Base-by-base conservation (phyloP, 2,329 filamentous ascomycete genomes). In the Calonectria hawksworthii region DNA sequence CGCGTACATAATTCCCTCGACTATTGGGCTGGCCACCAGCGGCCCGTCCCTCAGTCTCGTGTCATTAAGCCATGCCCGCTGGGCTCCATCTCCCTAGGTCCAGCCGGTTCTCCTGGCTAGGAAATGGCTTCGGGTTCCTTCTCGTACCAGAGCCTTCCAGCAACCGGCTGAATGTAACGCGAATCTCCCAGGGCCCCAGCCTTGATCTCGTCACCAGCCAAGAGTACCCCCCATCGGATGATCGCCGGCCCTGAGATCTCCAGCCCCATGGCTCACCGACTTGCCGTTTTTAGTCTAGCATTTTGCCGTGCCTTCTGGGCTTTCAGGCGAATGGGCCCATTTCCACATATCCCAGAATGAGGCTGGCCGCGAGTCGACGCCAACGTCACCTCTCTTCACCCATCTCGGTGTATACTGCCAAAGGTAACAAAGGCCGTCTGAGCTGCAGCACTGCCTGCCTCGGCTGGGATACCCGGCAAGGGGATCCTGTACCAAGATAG, bases 21-120 rank as follows among this genome's bases (percentile, higher is more conserved):
- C 74, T 73, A 72, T 54, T 74, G 54, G 72, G 52, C 61, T 78
- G 75, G 66, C 78, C 68, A 75, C 74, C 47, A 67, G 74, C 80
- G 80, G 80, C 74, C 80, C 80, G 80, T 81, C 80, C 80, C 80
- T 81, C 69, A 77, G 69, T 79, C 69, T 76, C 75, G 41, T 61
- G 63, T 70, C 38, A 36, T 54, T 52, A 32, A 30, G 50, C 41
- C 54, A 68, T 74, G 34, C 75, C 69, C 74, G 74, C 68, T 73
- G 47, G 30, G 47, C 30, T 59, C 16, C 6, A 56, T 54, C 36
- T 23, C 66, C 61, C 68, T 30, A n/a, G 34, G 30, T 26, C 59
- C 47, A 34, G 11, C 28, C 28, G 38, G 26, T 14, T 61, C 32
- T 38, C 59, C 30, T 41, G 28, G 50, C 21, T 38, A 26, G 23